Evolutionary conservation across 148 eudicot species (phyloP), one percentile per base, ranked within the genome.

Genomic region (Arbutus unedo): DNA sequence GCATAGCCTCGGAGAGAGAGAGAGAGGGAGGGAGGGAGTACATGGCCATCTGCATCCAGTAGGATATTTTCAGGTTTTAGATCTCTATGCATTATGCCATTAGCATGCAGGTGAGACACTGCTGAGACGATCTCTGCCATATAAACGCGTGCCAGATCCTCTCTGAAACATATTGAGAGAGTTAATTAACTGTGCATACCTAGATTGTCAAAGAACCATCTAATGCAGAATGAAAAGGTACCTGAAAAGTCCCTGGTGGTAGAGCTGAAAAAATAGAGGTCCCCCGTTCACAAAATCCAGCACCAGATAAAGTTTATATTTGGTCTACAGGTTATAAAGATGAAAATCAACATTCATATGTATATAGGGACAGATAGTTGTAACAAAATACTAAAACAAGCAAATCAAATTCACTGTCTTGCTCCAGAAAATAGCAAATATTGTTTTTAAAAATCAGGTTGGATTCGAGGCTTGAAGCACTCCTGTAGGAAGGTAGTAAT

Each of bases 61-160:
- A 95, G 89, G 74, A 96, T 90, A 84, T 96, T 96, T 86, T 96
- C 99, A 79, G 99, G 99, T 86, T 96, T 96, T 19, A 94, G 93
- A 85, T 94, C 98, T 88, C 99, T 92, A 76, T 96, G 99, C 99
- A 96, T 96, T 53, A 93, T 90, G 56, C 98, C 98, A 23, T 94
- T 90, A 78, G 90, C 92, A 85, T 96, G 99, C 72, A 96, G 98
- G 80, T 96, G 98, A 85, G 92, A 93, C 44, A 96, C 99, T 23
- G 99, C 99, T 56, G 97, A 94, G 79, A 96, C 88, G 79, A 94
- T 96, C 87, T 96, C 99, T 68, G 99, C 94, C 45, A 94, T 83
- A 85, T 96, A 96, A 83, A 93, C 77, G 21, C 99, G 98, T 75
- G 91, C 99, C 84, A 96, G 89, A 74, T 96, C 99, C 93, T 96